Evolutionary conservation across 1,284 basidiomycete species (phyloP).

Genomic region (Ganoderma sinense): DNA sequence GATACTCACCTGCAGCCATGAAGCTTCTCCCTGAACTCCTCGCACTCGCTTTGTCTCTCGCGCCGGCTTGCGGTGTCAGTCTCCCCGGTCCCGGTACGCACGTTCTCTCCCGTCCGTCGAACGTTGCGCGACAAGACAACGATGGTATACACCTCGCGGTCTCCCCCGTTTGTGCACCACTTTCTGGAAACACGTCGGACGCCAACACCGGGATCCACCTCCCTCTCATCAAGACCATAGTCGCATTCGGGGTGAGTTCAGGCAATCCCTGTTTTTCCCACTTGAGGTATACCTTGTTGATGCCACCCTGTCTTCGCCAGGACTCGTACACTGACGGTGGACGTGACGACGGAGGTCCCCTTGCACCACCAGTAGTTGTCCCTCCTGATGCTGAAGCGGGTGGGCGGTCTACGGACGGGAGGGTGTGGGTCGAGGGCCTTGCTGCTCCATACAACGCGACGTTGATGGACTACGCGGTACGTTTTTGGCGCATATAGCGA

Average conservation of each 20-base stretch:
- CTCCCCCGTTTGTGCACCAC: slow-evolving; percentile 42
- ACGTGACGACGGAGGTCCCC: slow-evolving; percentile 40
- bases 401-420: slow-evolving; percentile 45
- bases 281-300: neutral
- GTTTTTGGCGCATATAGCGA: slow-evolving; percentile 17
- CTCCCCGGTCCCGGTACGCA: neutral
- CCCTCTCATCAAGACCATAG: slow-evolving; percentile 44
- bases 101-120: neutral
- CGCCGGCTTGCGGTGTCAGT: neutral
- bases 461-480: slow-evolving; percentile 53
- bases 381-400: slow-evolving; percentile 42
- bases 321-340: slow-evolving; percentile 47
- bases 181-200: slow-evolving; percentile 43
- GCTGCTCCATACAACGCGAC: slow-evolving; percentile 41
- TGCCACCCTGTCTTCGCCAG: slow-evolving; percentile 22
- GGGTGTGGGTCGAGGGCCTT: slow-evolving; percentile 45
- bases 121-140: slow-evolving; percentile 21
- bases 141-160: slow-evolving; percentile 47
- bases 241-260: slow-evolving; percentile 46
- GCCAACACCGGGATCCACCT: slow-evolving; percentile 46
- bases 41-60: neutral
- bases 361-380: slow-evolving; percentile 40
- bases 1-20: neutral
- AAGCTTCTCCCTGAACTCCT: neutral
- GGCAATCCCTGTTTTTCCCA: neutral